These are phyloP conservation scores for Teunomyces gatunensis DNA, from an alignment of 805 yeast genomes.

Conservation along the genomic window DNA sequence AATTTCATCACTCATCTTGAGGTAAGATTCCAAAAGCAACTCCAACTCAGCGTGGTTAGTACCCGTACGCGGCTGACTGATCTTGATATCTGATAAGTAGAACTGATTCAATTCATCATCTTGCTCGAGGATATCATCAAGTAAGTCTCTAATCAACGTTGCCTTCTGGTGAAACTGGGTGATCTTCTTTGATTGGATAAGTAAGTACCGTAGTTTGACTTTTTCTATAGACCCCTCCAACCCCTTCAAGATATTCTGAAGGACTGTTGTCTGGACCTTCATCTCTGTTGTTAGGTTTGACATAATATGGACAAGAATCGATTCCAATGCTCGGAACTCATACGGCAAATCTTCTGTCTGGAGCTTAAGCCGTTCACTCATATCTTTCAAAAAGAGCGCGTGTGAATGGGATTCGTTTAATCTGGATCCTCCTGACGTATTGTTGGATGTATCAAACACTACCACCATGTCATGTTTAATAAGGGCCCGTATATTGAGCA, in stretches of 20 bases:
- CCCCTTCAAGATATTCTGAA: constrained; percentile 69
- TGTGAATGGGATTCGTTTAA: constrained; percentile 46
- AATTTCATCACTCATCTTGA: constrained; percentile 87
- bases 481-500: constrained; percentile 50
- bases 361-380: constrained; percentile 37
- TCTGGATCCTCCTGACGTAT: constrained; percentile 26
- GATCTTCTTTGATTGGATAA: constrained; percentile 82
- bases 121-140: constrained; percentile 81
- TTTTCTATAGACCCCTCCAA: constrained; percentile 82
- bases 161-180: constrained; percentile 84
- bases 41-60: constrained; percentile 87
- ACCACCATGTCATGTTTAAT: constrained; percentile 52
- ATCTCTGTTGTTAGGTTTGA: constrained; percentile 80
- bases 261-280: constrained; percentile 76
- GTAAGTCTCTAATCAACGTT: constrained; percentile 71
- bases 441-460: constrained; percentile 35
- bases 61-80: constrained; percentile 45
- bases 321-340: constrained; percentile 88
- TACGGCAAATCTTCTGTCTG: constrained; percentile 57
- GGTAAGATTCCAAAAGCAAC: constrained; percentile 84
- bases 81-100: constrained; percentile 63
- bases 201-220: constrained; percentile 69
- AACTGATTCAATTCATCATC: constrained; percentile 85
- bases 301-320: constrained; percentile 77
- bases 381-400: constrained; percentile 41